Base-by-base conservation (phyloP, 2,329 filamentous ascomycete species). In the Neodidymelliopsis sp. region DNA sequence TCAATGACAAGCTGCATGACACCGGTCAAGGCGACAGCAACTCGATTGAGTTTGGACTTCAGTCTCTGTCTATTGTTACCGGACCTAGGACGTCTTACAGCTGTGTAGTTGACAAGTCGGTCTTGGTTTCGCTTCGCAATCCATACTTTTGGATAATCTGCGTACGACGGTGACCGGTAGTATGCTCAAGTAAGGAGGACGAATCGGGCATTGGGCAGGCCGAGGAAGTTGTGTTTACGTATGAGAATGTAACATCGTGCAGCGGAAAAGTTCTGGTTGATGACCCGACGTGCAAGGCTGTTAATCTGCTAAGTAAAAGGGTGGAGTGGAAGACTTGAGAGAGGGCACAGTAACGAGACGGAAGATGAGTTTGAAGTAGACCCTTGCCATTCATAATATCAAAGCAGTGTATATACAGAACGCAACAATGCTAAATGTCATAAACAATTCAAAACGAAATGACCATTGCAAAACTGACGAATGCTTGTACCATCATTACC, bases 331-430 rank as follows among this genome's bases (percentile, higher is more conserved):
- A 12, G 6, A 13, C 4, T 15, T 12, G 10, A 6, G 9, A 33
- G 18, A 12, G 33, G n/a, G n/a, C n/a, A n/a, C n/a, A 46, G 6
- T 25, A 12, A 28, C 15, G 1, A 37, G 20, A 22, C 9, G 12
- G 29, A 19, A 25, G 9, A 24, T 23, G 8, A 19, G 15, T 37
- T 24, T 33, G 47, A 59, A 59, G 31, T 45, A 37, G 50, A 60
- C 47, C 51, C 40, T 58, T 55, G 41, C 27, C 43, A 60, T 57
- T 61, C 23, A 10, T 42, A 34, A 24, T 41, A 36, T 22, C 13
- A 31, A 34, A 13, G 25, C 33, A 27, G 36, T 31, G 10, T 41
- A 45, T 25, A 46, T 33, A 13, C 31, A 19, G 13, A 45, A 49
- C 11, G 51, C 28, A 41, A 48, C 43, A 29, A 30, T 34, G 48